Base-by-base conservation (phyloP, 2,329 filamentous ascomycete genomes). In the Pseudocercospora fuligena region DNA sequence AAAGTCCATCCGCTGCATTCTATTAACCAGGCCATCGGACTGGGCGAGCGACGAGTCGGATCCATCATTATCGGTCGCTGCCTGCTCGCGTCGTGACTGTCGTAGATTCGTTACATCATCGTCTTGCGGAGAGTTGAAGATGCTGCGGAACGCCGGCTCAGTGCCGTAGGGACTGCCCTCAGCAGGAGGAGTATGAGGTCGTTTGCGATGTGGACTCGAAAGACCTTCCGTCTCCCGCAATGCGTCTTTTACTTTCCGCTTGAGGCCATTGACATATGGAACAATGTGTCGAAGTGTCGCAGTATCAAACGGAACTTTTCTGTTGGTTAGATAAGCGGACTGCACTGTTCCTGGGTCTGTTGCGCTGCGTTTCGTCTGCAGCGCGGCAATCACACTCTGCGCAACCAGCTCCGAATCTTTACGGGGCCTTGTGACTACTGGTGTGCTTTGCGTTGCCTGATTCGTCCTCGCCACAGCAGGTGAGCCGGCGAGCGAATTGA, bases 271-370 rank as follows among this genome's bases (percentile, higher is more conserved):
- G 49, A 84, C 83, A 70, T 84, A 83, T 3, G 83, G 83, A 27
- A 90, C 88, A 64, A 90, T 86, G 73, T 88, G 86, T 70, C 84
- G 83, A 14, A 90, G 81, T 51, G 88, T 89, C 27, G 86, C 86
- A 2, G 88, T 90, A 73, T 90, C 88, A 73, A 90, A 90, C 0
- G 87, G 86, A n/a, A 90, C 83, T 72, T 89, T 90, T 70, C 83
- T 82, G 46, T 77, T 74, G n/a, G 75, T 69, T 53, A 61, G 33
- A n/a, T 46, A 21, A 9, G 47, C n/a, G 33, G 71, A 60, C 16
- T 75, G 71, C 9, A 74, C 64, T 9, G 77, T 67, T 8, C 69
- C 69, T 3, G 70, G 64, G 53, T 76, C 75, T 9, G 73, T 72
- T 16, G 68, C 61, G 40, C 63, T 74, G 21, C 75, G 73, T 63